These are phyloP conservation scores for Protostelium mycophagum DNA, from an alignment of 78 protist species.

Conservation along the genomic window DNA sequence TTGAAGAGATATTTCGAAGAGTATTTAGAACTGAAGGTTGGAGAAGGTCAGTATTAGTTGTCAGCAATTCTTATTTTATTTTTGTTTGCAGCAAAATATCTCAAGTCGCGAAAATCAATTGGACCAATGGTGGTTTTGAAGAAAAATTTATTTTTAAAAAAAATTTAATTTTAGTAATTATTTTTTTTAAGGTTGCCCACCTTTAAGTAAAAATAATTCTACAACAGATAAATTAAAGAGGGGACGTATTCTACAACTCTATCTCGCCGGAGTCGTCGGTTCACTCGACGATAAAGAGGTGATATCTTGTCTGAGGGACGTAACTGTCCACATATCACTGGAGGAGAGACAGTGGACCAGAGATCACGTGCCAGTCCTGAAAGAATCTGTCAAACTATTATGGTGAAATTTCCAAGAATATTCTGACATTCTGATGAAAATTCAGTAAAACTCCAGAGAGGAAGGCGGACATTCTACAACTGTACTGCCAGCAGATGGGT, in stretches of 20 bases:
- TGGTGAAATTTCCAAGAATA: constrained; percentile 12
- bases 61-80: too few relatives aligned
- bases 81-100: too few relatives aligned
- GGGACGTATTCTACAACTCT: neutral
- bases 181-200: too few relatives aligned
- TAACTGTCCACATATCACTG: constrained; percentile 37
- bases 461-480: neutral
- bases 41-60: too few relatives aligned
- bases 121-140: too few relatives aligned
- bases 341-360: constrained; percentile 48
- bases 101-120: too few relatives aligned
- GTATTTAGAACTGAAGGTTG: neutral
- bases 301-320: constrained; percentile 10
- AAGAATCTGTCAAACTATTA: constrained; percentile 31
- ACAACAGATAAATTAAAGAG: neutral
- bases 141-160: too few relatives aligned
- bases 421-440: neutral
- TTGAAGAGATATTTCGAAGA: neutral
- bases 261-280: constrained; percentile 31
- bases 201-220: neutral
- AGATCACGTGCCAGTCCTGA: constrained; percentile 12
- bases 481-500: neutral
- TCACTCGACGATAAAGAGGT: constrained; percentile 30
- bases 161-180: too few relatives aligned
- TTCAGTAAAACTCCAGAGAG: neutral